Base-by-base conservation (phyloP, 139 green algal species). In the Coccomyxa sp. region DNA sequence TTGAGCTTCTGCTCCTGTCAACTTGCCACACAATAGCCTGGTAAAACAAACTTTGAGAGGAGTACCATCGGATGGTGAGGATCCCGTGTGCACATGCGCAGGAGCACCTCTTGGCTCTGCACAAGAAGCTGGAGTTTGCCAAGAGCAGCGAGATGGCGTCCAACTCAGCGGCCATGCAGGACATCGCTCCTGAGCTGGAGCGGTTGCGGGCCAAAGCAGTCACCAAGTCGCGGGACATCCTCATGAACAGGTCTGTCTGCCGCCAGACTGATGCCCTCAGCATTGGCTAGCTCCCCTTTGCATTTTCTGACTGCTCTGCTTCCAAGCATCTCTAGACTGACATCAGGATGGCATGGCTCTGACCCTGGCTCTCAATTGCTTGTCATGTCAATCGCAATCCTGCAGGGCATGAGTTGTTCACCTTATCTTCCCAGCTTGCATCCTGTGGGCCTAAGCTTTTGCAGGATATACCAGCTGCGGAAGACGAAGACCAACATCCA, bases 401-500 rank as follows among this genome's bases (percentile, higher is more conserved):
- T n/a, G n/a, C n/a, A n/a, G n/a, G n/a, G n/a, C n/a, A n/a, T n/a
- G n/a, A n/a, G n/a, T n/a, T n/a, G n/a, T n/a, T n/a, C n/a, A n/a
- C n/a, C n/a, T n/a, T n/a, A n/a, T n/a, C n/a, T n/a, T n/a, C n/a
- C n/a, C n/a, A n/a, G n/a, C n/a, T n/a, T n/a, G n/a, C n/a, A n/a
- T n/a, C n/a, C n/a, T n/a, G n/a, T n/a, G n/a, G 50, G 50, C 14
- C 50, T 64, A 50, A 29, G 33, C 44, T 36, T 34, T 35, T 82
- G 70, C 89, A 93, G 82, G 29, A 90, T 99, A 76, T 94, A 91
- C 44, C 81, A 87, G 64, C 88, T 99, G 64, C 86, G 93, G 22
- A 94, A 94, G 81, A 94, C 96, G 73, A 96, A 96, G 84, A 98
- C 96, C 73, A 98, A 99, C 89, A 89, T 98, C 44, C 92, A 96